These are phyloP conservation scores for Rhodocollybia butyracea DNA, from an alignment of 768 basidiomycete genomes.

Conservation along the genomic window DNA sequence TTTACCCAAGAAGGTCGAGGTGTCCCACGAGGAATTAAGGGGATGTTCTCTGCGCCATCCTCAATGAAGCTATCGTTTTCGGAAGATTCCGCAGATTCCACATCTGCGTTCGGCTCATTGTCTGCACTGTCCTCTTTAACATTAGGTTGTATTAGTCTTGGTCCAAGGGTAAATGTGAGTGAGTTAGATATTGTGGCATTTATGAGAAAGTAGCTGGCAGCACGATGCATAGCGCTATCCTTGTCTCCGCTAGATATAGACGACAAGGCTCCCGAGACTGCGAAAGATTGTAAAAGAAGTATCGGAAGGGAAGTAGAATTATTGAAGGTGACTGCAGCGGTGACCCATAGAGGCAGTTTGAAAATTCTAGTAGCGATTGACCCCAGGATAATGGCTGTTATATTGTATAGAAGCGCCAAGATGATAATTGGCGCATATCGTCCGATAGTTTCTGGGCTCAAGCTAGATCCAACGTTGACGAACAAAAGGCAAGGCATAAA, in stretches of 20 bases:
- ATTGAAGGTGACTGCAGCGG: slow-evolving; percentile 7
- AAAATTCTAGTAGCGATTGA: not conserved
- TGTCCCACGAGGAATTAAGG: not conserved
- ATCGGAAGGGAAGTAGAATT: slow-evolving; percentile 7
- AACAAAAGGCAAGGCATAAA: slow-evolving; percentile 2
- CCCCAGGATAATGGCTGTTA: not conserved
- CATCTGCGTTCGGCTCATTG: not conserved
- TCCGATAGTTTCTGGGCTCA: not conserved
- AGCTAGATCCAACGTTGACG: not conserved
- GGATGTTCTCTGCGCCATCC: not conserved
- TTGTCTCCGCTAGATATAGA: not conserved
- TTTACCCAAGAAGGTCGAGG: not conserved
- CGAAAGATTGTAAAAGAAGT: slow-evolving; percentile 6
- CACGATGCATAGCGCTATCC: not conserved
- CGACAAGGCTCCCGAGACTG: not conserved
- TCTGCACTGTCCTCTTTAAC: not conserved
- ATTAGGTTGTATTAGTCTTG: not conserved
- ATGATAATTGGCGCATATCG: not conserved
- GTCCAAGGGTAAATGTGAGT: slow-evolving; percentile 6
- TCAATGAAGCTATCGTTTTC: not conserved
- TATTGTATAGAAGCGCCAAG: not conserved
- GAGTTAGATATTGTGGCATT: slow-evolving; percentile 5
- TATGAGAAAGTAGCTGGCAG: slow-evolving; percentile 3
- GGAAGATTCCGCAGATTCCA: not conserved
- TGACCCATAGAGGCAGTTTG: not conserved